phyloP scores from a whole-genome alignment of 768 basidiomycete genomes.

The Candolleomyces efflorescens region DNA sequence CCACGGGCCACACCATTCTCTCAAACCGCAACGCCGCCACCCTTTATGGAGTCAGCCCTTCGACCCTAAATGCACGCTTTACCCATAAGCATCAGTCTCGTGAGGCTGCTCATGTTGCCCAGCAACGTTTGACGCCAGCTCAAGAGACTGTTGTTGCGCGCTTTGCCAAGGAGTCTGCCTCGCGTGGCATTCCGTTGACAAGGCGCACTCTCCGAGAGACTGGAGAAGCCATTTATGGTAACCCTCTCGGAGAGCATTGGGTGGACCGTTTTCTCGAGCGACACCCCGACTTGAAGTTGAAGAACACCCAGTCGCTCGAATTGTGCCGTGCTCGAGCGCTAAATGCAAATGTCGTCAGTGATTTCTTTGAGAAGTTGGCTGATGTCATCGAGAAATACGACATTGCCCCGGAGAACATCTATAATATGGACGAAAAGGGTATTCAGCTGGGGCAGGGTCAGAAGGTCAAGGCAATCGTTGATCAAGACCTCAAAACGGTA shows the following conservation, averaged over 20 bases:
- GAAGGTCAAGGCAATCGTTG: constrained; percentile 14
- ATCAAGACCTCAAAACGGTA: constrained; percentile 20
- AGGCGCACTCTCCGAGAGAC: not conserved
- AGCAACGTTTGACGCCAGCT: not conserved
- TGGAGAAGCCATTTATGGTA: not conserved
- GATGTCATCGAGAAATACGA: not conserved
- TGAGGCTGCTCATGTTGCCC: not conserved
- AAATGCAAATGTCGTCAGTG: constrained; percentile 15
- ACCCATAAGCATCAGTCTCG: not conserved
- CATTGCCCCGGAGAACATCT: constrained; percentile 15
- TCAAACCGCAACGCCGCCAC: no score
- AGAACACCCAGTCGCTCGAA: constrained; percentile 19
- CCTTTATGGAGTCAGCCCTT: not conserved
- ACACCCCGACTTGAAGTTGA: constrained; percentile 16
- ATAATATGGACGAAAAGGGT: constrained; percentile 22
- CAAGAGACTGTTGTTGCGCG: not conserved
- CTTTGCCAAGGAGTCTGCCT: not conserved
- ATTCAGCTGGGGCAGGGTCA: constrained; percentile 12
- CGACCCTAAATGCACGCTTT: not conserved
- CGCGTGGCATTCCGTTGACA: not conserved
- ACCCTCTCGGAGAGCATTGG: constrained; percentile 7
- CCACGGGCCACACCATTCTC: no score
- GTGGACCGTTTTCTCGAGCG: constrained; percentile 11
- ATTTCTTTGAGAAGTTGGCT: constrained; percentile 17
- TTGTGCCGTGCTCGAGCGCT: constrained; percentile 16